Base-by-base conservation (phyloP, 805 yeast species). In the Suhomyces xylopsoci region DNA sequence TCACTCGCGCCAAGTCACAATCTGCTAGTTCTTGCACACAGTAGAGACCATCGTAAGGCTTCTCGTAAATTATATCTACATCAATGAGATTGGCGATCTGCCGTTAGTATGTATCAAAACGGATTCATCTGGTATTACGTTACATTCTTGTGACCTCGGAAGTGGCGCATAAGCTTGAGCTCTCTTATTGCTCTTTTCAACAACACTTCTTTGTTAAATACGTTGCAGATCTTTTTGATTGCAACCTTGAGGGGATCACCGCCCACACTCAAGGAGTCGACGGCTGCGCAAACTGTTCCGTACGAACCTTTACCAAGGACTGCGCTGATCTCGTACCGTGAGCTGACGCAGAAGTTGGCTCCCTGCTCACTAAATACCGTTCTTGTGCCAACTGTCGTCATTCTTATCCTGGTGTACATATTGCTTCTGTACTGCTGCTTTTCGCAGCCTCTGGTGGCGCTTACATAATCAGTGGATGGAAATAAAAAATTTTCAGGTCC, bases 11-110 rank as follows among this genome's bases (percentile, higher is more conserved):
- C 56, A 92, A 74, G 67, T 92, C 97, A 63, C 81, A 85, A 59
- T 89, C 96, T 60, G 88, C 82, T 53, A 88, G 74, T 63, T 92
- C 97, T 66, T 91, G 96, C 65, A 85, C 87, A 65, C 97, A 88
- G 65, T 92, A 92, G 25, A 92, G 76, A 0, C 98, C 98, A 54
- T 88, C 93, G 65, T 79, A 90, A 0, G 93, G 94, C 51, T 77
- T 73, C 25, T 74, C 70, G 44, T 78, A 71, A 14, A 89, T 83
- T 25, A 90, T 70, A 62, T 90, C 97, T 43, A 88, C 75, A 61
- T 91, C 96, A 19, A 88, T 67, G 49, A 92, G 73, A 41, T 81
- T 80, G 19, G 91, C 83, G 45, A 92, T 88, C 81, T 77, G 7
- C 19, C 43, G 64, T 63, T 59, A 62, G 63, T 61, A 58, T 28